Evolutionary conservation across 306 rosid genomes (phyloP).

Genomic region (Herpetospermum pedunculosum): DNA sequence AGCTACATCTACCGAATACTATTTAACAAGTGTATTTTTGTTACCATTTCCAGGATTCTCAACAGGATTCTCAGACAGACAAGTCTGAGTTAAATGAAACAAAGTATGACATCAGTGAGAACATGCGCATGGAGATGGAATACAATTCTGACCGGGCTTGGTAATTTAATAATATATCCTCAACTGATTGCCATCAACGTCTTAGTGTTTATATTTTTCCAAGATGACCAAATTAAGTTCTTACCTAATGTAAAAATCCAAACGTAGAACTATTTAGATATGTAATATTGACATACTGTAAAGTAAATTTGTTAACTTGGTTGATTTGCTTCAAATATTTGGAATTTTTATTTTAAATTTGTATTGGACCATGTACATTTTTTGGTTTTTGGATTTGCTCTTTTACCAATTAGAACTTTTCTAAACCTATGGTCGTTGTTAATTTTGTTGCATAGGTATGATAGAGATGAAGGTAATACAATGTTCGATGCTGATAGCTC

Average conservation of each 20-base stretch:
- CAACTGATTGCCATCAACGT: not conserved
- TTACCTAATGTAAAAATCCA: not conserved
- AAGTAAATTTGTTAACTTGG: not conserved
- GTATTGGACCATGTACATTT: not conserved
- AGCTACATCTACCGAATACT: no score
- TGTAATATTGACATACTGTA: not conserved
- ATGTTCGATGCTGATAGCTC: conserved; percentile 70
- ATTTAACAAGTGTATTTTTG: not conserved
- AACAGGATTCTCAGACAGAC: conserved; percentile 31
- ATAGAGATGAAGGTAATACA: conserved; percentile 91
- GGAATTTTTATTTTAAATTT: not conserved
- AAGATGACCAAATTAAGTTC: not conserved
- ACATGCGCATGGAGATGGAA: conserved; percentile 93
- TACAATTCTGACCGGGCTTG: conserved; percentile 89
- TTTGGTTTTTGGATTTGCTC: not conserved
- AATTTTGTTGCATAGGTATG: conserved; percentile 54
- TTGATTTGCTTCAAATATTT: conserved; percentile 7
- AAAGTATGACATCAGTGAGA: conserved; percentile 73
- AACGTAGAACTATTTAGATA: not conserved
- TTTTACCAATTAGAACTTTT: not conserved
- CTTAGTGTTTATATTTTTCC: not conserved
- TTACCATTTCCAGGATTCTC: conserved; percentile 25
- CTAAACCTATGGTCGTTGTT: not conserved
- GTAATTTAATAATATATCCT: conserved; percentile 31
- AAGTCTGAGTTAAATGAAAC: conserved; percentile 33